These are phyloP conservation scores for Heritiera littoralis DNA, from an alignment of 345 rosid genomes.

Conservation along the genomic window DNA sequence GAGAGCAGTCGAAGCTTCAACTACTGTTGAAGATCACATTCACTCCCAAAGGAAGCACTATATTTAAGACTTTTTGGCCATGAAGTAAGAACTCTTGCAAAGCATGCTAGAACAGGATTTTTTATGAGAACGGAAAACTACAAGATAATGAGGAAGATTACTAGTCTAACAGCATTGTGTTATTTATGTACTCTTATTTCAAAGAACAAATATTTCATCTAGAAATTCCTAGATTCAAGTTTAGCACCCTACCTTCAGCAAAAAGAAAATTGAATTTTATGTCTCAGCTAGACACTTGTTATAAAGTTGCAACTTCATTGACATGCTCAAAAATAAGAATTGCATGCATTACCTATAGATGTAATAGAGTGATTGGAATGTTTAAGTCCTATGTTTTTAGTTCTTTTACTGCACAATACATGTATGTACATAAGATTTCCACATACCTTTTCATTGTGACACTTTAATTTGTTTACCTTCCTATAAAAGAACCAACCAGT, in stretches of 20 bases:
- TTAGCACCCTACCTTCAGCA: neutral
- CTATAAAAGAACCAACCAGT: neutral
- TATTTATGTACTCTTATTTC: neutral
- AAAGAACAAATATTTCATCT: neutral
- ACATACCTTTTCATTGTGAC: neutral
- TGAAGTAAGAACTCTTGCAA: neutral
- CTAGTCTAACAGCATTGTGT: neutral
- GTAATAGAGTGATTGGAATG: neutral
- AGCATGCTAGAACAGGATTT: neutral
- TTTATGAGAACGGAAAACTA: neutral
- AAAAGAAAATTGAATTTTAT: neutral
- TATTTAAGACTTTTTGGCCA: conserved; percentile 3
- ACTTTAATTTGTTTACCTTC: neutral
- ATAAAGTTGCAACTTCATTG: neutral
- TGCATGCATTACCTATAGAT: neutral
- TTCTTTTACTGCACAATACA: neutral
- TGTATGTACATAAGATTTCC: neutral
- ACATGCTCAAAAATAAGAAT: neutral
- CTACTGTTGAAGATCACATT: neutral
- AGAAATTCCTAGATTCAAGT: neutral
- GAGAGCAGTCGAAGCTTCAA: neutral
- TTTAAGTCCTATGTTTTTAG: neutral
- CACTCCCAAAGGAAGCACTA: neutral
- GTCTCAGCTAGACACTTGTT: neutral
- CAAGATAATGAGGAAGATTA: conserved; percentile 1